Evolutionary conservation across 148 eudicot genomes (phyloP).

Genomic region (Camellia sinensis): DNA sequence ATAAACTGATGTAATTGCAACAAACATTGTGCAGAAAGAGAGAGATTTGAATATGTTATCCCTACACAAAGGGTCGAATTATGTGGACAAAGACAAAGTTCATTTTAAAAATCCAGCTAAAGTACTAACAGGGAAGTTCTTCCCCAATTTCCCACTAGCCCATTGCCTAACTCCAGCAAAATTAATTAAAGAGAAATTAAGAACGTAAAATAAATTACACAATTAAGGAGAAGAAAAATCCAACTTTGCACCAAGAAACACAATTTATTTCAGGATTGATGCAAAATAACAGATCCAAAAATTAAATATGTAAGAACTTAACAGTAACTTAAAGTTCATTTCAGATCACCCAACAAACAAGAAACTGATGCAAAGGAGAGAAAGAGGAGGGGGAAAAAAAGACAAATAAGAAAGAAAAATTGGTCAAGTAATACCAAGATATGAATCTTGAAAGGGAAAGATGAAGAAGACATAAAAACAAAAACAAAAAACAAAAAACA

Average conservation of each 20-base stretch:
- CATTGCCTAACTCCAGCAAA: background rate
- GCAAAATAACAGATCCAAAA: background rate
- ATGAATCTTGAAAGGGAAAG: background rate
- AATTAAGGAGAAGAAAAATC: slow-evolving; percentile 1
- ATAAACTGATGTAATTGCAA: background rate
- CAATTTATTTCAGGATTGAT: background rate
- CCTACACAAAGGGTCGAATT: background rate
- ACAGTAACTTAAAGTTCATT: background rate
- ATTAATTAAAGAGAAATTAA: background rate
- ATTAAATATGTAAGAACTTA: background rate
- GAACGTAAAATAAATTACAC: background rate
- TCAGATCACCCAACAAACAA: background rate
- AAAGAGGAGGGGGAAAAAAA: background rate
- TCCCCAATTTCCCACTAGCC: background rate
- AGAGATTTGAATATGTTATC: background rate
- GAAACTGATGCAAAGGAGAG: background rate
- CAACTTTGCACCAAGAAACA: background rate
- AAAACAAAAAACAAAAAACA: background rate
- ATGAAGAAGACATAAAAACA: background rate
- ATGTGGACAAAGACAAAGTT: background rate
- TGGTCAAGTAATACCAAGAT: background rate
- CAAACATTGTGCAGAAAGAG: background rate
- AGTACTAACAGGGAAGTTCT: background rate
- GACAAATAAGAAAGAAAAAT: background rate
- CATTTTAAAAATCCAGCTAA: background rate